Evolutionary conservation across 1,284 basidiomycete species (phyloP).

Genomic region (Fomitopsis betulina): DNA sequence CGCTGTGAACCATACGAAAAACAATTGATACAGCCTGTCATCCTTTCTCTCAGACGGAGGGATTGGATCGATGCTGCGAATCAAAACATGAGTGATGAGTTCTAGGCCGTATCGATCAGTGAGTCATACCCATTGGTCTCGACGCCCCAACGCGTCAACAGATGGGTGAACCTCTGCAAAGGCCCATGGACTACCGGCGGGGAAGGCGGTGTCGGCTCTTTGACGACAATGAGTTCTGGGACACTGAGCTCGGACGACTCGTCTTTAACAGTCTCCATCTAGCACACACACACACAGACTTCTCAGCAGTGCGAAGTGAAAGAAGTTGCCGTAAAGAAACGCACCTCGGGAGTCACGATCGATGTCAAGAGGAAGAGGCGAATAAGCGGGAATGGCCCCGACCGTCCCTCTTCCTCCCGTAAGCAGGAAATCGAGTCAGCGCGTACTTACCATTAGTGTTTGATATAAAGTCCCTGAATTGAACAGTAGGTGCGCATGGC

Average conservation of each 20-base stretch:
- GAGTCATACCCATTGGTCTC: slow-evolving; percentile 26
- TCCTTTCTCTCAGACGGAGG: slow-evolving; percentile 29
- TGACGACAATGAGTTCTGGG: slow-evolving; percentile 6
- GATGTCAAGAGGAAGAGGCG: neutral
- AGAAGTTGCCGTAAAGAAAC: neutral
- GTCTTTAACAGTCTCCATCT: neutral
- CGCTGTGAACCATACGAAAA: slow-evolving; percentile 39
- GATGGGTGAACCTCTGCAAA: slow-evolving; percentile 15
- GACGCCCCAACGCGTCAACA: slow-evolving; percentile 24
- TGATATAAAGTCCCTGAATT: neutral
- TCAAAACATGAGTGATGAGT: neutral
- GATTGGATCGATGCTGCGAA: slow-evolving; percentile 30
- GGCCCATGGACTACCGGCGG: slow-evolving; percentile 2
- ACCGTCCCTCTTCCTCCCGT: neutral
- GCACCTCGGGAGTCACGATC: neutral
- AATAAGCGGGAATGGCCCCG: neutral
- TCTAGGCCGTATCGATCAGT: neutral
- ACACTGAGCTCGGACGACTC: slow-evolving; percentile 2
- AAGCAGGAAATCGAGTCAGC: neutral
- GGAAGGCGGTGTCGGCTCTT: neutral
- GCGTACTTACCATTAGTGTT: neutral
- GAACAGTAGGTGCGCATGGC: neutral
- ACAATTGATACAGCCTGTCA: slow-evolving; percentile 33
- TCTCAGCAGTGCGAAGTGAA: neutral
- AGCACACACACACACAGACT: neutral